Base-by-base conservation (phyloP, 176 grass and related monocot genomes). In the Dendrocalamus sinicus region DNA sequence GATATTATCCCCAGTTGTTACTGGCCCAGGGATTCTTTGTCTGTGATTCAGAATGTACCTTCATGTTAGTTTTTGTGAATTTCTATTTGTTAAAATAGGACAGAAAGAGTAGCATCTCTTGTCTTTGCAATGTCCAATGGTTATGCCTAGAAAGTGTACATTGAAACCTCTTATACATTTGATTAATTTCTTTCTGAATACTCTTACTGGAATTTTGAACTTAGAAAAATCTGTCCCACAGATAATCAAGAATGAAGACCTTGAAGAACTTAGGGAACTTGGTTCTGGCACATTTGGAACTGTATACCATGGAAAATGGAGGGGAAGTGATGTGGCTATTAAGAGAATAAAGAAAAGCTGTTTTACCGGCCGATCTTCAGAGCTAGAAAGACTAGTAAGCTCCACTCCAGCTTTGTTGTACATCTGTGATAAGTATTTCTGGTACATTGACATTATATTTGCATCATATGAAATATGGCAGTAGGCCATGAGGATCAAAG, bases 281-380 rank as follows among this genome's bases (percentile, higher is more conserved):
- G 96, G 96, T 85, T 99, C 96, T 71, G 93, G 96, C 24, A 99
- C 93, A 89, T 99, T 94, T 55, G 96, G 93, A 80, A 99, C 96
- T 26, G 96, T 99, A 22, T 99, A 96, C 81, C 93, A 99, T 73
- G 96, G 96, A 78, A 99, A 99, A 89, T 99, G 96, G 96, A 99
- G 96, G 89, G 96, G 96, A 54, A 99, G 92, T 76, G 96, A 99
- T 76, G 96, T 99, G 80, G 96, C 96, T 41, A 99, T 99, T 70
- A 99, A 99, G 74, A 84, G 96, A 80, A 99, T 99, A 89, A 99
- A 99, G 84, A 99, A 99, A 76, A 99, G 92, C 43, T 96, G 93
- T 75, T 99, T 99, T 75, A 90, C 92, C 26, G 92, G 96, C 51
- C 88, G 86, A 80, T 96, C 96, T 70, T 96, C 96, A 76, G 96